phyloP scores from a whole-genome alignment of 2,329 filamentous ascomycete genomes.

The Nemania abortiva region DNA sequence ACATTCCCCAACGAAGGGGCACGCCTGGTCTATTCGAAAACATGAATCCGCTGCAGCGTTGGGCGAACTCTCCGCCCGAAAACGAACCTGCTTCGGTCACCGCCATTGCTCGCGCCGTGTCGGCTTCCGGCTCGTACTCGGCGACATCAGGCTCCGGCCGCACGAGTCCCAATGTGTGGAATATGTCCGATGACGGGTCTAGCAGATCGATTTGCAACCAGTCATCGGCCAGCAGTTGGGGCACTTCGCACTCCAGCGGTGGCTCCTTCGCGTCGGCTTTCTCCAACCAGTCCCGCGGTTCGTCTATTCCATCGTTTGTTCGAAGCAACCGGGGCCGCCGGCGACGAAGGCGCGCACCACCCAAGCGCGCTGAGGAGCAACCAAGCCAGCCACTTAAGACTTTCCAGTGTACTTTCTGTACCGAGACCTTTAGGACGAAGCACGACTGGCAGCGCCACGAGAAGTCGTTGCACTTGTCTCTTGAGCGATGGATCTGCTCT shows the following conservation, averaged over 20 bases:
- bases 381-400: conserved; percentile 64
- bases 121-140: conserved; percentile 61
- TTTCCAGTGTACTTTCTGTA: conserved; percentile 77
- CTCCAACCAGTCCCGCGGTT: conserved; percentile 69
- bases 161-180: conserved; percentile 68
- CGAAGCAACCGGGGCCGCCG: conserved; percentile 59
- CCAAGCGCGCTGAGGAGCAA: conserved; percentile 54
- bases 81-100: conserved; percentile 71
- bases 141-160: conserved; percentile 63
- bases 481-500: conserved; percentile 74
- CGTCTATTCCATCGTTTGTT: conserved; percentile 61
- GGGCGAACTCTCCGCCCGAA: conserved; percentile 70
- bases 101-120: conserved; percentile 69
- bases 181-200: conserved; percentile 72
- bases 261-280: conserved; percentile 70
- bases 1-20: conserved; percentile 75
- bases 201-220: conserved; percentile 68
- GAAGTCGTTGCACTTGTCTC: conserved; percentile 73
- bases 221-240: conserved; percentile 71
- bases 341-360: conserved; percentile 61
- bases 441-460: conserved; percentile 80
- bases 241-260: conserved; percentile 71
- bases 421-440: conserved; percentile 75
- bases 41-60: conserved; percentile 70
- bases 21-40: conserved; percentile 64